Evolutionary conservation across 2,329 filamentous ascomycete species (phyloP), one percentile per base, ranked within the genome.

Genomic region (Xylariales sp.): DNA sequence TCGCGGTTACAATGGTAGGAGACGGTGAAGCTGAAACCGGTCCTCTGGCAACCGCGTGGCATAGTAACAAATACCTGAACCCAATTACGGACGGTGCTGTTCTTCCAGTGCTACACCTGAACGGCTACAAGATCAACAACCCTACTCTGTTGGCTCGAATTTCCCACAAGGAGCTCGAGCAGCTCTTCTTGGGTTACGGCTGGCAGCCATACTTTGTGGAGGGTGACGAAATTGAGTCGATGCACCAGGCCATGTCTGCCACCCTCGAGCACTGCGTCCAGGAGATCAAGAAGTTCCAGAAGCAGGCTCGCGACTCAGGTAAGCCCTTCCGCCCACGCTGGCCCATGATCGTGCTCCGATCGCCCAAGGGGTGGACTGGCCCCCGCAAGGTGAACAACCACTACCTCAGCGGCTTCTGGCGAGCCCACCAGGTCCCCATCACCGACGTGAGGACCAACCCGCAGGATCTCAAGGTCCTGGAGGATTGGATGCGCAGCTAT

Each of bases 71-170:
- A 59, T 89, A 88, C 62, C 71, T 90, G 46, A 88, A 89, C 55
- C 85, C 85, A 5, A 83, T 86, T 49, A 82, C 76, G 0, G 85
- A 89, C 51, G 85, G 85, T 20, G 85, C 84, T 25, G 85, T 90
- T 6, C 70, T 90, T 2, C 85, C 85, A 0, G 79, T 90, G 5
- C 71, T 90, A 10, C 84, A 90, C 58, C 69, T 90, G 23, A 90
- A 90, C 51, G 85, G 85, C 32, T 90, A 89, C 72, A 90, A 90
- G 69, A 89, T 89, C 67, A 86, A 87, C 67, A 87, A 88, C 60
- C 83, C 83, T 7, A 89, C 81, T 5, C 55, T 90, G 1, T 73
- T 89, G 13, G 79, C 85, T 12, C 78, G 85, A 47, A 83, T 90
- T 53, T 76, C 77, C 29, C 83, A 88, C 56, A 76, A 84, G 44